Conservation (phyloP, 768 basidiomycete species). For the Russula sp. region DNA sequence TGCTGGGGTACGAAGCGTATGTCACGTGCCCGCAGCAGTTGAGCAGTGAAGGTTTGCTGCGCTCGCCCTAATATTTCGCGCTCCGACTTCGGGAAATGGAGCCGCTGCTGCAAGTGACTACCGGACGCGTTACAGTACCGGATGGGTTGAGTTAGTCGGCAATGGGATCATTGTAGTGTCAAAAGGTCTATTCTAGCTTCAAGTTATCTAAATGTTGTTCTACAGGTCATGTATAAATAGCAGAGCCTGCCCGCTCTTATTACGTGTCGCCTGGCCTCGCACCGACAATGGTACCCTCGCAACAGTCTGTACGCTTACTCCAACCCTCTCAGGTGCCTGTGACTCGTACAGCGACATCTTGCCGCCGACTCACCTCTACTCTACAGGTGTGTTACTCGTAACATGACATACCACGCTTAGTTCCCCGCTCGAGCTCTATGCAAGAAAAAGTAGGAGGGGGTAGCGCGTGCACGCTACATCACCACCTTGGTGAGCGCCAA, state of each 20-base stretch:
- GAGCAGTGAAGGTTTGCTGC: too few species aligned
- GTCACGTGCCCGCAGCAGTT: too few species aligned
- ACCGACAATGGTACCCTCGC: neutral
- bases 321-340: too few species aligned
- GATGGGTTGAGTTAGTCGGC: constrained; percentile 39
- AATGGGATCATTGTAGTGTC: neutral
- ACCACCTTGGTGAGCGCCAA: neutral
- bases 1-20: too few species aligned
- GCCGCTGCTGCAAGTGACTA: too few species aligned
- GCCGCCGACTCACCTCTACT: too few species aligned
- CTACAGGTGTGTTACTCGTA: too few species aligned
- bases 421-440: neutral
- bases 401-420: too few species aligned
- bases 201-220: neutral
- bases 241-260: neutral
- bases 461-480: neutral
- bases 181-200: neutral
- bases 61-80: too few species aligned
- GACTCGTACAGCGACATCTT: too few species aligned
- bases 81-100: too few species aligned
- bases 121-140: constrained; percentile 56
- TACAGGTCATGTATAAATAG: neutral
- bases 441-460: neutral
- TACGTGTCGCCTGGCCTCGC: neutral
- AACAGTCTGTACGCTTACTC: too few species aligned